phyloP scores from a whole-genome alignment of 768 basidiomycete genomes.

The Hericium coralloides region DNA sequence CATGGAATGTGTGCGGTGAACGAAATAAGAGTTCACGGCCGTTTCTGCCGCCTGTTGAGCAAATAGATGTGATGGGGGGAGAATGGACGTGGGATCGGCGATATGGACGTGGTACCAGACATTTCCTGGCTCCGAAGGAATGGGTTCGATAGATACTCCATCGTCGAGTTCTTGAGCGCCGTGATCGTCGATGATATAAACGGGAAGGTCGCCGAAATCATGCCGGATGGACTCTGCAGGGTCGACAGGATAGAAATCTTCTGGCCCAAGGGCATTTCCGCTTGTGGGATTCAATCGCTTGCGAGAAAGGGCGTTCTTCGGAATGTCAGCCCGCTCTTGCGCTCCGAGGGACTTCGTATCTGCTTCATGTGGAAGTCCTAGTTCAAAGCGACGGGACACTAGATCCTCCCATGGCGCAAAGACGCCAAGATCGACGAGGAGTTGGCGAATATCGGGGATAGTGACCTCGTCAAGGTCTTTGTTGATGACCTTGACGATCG shows the following conservation, averaged over 20 bases:
- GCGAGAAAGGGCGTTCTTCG: not conserved
- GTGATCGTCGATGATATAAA: constrained; percentile 82
- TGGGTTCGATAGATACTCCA: constrained; percentile 76
- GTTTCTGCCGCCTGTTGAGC: constrained; percentile 46
- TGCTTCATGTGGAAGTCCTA: not conserved
- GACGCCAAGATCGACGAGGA: constrained; percentile 65
- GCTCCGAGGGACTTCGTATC: not conserved
- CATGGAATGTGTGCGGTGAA: constrained; percentile 58
- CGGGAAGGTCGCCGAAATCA: constrained; percentile 75
- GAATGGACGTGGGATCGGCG: constrained; percentile 79
- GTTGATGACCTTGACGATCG: constrained; percentile 50
- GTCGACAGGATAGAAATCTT: constrained; percentile 59
- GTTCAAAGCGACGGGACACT: constrained; percentile 12
- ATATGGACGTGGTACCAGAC: constrained; percentile 88
- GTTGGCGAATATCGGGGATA: constrained; percentile 30
- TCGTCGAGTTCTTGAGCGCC: constrained; percentile 87
- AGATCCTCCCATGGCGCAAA: constrained; percentile 75
- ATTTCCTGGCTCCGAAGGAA: constrained; percentile 45
- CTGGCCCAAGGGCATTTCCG: constrained; percentile 33
- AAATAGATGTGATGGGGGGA: constrained; percentile 63
- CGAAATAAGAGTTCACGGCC: constrained; percentile 52
- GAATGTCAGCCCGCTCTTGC: not conserved
- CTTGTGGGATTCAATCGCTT: not conserved
- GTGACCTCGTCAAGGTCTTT: constrained; percentile 24
- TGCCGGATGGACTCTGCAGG: constrained; percentile 64